Evolutionary conservation across 108 stramenopile genomes (phyloP).

Genomic region (Cyclotella cryptica): DNA sequence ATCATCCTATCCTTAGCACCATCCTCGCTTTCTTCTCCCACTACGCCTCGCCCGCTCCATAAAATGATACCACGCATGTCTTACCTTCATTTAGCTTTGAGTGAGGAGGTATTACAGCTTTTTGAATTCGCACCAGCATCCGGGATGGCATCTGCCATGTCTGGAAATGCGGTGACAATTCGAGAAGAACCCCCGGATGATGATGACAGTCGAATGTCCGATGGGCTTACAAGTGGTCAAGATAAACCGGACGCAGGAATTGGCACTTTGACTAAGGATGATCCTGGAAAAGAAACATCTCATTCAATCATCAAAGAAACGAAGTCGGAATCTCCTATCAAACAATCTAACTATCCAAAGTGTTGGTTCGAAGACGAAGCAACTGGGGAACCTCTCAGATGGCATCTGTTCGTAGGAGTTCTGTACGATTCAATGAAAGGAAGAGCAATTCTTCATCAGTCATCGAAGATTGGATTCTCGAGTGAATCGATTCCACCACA

Average conservation of each 20-base stretch:
- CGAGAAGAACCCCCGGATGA: conserved; percentile 41
- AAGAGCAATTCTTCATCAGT: conserved; percentile 5
- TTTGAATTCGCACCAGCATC: conserved; percentile 70
- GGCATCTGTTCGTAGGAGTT: conserved; percentile 84
- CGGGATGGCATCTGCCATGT: conserved; percentile 22
- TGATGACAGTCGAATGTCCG: background rate
- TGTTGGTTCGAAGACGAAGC: conserved; percentile 90
- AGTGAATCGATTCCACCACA: conserved; percentile 7
- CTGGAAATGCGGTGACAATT: background rate
- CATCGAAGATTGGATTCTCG: background rate
- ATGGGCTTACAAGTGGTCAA: background rate
- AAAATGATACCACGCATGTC: conserved; percentile 68
- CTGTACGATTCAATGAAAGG: conserved; percentile 69
- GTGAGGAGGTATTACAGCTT: conserved; percentile 62
- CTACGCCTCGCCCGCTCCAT: conserved; percentile 68
- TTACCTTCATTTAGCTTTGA: conserved; percentile 75
- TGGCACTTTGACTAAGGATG: background rate
- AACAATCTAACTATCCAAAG: conserved; percentile 15
- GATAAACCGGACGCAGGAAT: background rate
- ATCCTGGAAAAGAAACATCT: background rate
- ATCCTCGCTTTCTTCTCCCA: conserved; percentile 75
- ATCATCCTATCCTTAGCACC: conserved; percentile 67
- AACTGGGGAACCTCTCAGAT: conserved; percentile 68
- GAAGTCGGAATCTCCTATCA: background rate
- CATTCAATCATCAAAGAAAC: background rate